Evolutionary conservation across 169 alveolate genomes (phyloP).

Genomic region (Neospora caninum): DNA sequence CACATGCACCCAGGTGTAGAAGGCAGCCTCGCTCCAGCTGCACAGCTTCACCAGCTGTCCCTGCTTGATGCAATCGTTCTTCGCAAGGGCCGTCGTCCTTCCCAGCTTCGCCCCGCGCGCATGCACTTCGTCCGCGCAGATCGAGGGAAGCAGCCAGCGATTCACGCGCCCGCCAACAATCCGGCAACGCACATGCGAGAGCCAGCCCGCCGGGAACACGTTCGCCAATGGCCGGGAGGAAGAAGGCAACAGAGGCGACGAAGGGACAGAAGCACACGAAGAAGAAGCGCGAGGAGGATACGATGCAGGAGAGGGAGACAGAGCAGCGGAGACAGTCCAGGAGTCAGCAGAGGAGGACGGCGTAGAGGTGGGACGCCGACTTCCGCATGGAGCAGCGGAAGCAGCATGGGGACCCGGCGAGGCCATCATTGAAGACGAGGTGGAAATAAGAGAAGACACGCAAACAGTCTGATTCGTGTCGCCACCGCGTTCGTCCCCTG

Average conservation of each 20-base stretch:
- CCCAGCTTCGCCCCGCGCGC: neutral
- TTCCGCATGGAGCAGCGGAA: too few species aligned
- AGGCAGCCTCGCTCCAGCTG: conserved; percentile 46
- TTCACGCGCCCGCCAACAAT: neutral
- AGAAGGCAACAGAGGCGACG: neutral
- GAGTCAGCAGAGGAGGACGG: neutral
- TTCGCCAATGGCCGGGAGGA: neutral
- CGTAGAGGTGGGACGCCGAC: too few species aligned
- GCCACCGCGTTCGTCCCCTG: neutral
- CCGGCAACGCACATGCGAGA: neutral
- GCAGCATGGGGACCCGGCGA: too few species aligned
- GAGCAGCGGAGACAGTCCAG: neutral
- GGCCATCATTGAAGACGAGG: too few species aligned
- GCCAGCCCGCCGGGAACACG: neutral
- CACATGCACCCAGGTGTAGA: conserved; percentile 24
- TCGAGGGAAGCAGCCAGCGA: conserved; percentile 23
- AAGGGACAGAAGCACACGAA: neutral
- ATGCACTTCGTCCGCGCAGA: neutral
- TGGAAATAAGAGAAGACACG: too few species aligned
- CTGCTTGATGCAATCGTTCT: neutral
- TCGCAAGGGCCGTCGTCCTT: neutral
- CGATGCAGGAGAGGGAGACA: neutral
- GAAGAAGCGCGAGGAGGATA: neutral
- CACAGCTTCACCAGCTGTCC: conserved; percentile 43
- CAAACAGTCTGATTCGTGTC: neutral